Evolutionary conservation across 2,329 filamentous ascomycete species (phyloP), one percentile per base, ranked within the genome.

Genomic region (Akanthomyces lecanii): DNA sequence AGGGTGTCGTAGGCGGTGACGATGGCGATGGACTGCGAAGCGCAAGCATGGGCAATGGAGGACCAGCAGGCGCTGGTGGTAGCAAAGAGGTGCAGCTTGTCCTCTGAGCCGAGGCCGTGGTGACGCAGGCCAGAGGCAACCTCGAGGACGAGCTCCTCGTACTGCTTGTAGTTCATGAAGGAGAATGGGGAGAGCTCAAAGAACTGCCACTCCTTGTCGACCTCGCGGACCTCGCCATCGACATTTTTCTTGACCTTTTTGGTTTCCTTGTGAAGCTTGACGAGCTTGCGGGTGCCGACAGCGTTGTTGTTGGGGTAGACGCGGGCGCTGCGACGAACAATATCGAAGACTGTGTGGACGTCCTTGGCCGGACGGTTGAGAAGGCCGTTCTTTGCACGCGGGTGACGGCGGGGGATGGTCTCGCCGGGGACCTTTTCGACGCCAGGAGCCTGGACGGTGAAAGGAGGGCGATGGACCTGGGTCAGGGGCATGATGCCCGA

Each of bases 1-100:
- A 97, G 88, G 36, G 92, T 96, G 75, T 97, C 93, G 77, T 97
- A 97, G 57, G 93, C 92, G 52, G 94, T 98, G 57, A 97, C 94
- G 68, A 97, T 93, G 64, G 91, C 87, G 74, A 97, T 86, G 51
- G 91, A 93, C 77, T 98, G 94, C 18, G 92, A 93, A 23, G 87
- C 79, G 85, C 89, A 80, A 51, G 78, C 84, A 74, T 96, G 91
- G 53, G 93, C 90, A 70, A 90, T 86, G 61, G 88, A 86, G 67
- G 97, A 83, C 94, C 94, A 98, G 77, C 91, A 85, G 58, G 87
- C 83, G 74, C 90, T 92, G 4, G 91, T 96, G n/a, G 89, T 85
- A 54, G 89, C 92, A 72, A 92, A 96, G 62, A 96, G 81, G 74
- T 96, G 91, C 68, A 96, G 74, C 70, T 84, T 87, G 74, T 92